A percentile compares a stretch with the other conserved stretches of the same genome.
Evolutionary conservation across 768 basidiomycete species (phyloP).

Genomic region (Sporobolomyces pararoseus): DNA sequence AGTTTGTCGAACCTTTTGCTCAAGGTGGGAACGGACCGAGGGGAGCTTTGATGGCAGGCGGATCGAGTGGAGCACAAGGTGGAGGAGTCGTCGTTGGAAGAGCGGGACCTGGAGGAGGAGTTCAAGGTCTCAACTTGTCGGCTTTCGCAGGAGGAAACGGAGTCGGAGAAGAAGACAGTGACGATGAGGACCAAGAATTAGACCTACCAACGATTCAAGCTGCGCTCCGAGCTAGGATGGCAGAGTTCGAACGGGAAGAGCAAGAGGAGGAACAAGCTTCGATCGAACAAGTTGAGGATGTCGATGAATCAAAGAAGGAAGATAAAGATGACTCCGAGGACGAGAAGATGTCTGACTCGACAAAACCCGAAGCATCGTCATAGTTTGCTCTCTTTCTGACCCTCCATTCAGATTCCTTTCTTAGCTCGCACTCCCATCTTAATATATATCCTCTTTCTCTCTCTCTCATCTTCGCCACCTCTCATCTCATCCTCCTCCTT

Average conservation of each 20-base stretch:
- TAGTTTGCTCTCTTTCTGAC: too few relatives aligned
- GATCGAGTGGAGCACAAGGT: constrained; percentile 9
- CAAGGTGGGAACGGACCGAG: constrained; percentile 34
- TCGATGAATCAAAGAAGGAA: constrained; percentile 59
- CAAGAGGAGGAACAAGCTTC: constrained; percentile 47
- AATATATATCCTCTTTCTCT: not conserved
- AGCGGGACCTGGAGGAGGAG: constrained; percentile 9
- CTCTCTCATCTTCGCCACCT: not conserved
- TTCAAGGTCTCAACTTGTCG: constrained; percentile 4
- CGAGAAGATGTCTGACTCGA: not conserved
- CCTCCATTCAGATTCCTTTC: too few relatives aligned
- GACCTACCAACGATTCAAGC: constrained; percentile 42
- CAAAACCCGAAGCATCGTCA: not conserved
- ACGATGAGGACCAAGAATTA: constrained; percentile 44
- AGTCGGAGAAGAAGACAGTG: constrained; percentile 39
- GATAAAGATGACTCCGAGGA: not conserved
- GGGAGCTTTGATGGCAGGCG: constrained; percentile 37
- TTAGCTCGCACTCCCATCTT: not conserved
- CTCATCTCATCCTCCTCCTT: too few relatives aligned
- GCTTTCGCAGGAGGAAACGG: constrained; percentile 7
- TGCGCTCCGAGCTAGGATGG: constrained; percentile 37
- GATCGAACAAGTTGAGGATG: constrained; percentile 52
- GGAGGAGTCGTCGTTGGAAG: constrained; percentile 19
- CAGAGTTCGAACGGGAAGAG: constrained; percentile 58
- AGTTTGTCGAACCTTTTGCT: constrained; percentile 63